phyloP scores from a whole-genome alignment of 164 flowering plant species.

The Tetrastigma voinierianum region DNA sequence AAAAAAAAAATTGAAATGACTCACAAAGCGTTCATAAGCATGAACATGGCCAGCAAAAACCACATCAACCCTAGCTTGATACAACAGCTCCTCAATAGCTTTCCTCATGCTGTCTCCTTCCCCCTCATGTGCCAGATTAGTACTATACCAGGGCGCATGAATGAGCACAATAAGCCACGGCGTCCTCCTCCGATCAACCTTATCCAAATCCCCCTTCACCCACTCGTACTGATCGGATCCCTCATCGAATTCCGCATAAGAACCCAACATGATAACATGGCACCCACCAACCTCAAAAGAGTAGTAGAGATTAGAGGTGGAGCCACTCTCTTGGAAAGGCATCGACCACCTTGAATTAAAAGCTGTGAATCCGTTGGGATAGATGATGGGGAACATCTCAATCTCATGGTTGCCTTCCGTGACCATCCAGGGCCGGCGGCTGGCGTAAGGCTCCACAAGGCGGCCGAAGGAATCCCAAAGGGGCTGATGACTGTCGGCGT shows the following conservation, averaged over 20 bases:
- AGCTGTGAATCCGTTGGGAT: slow-evolving; percentile 53
- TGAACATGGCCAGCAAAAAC: slow-evolving; percentile 95
- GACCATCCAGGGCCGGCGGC: slow-evolving; percentile 89
- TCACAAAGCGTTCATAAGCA: slow-evolving; percentile 90
- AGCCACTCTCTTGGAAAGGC: slow-evolving; percentile 76
- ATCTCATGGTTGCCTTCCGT: slow-evolving; percentile 85
- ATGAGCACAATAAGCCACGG: slow-evolving; percentile 75
- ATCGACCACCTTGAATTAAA: slow-evolving; percentile 79
- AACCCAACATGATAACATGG: slow-evolving; percentile 82
- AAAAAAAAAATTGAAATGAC: slow-evolving; percentile 20
- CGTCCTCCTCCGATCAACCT: slow-evolving; percentile 51
- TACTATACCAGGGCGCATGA: slow-evolving; percentile 91
- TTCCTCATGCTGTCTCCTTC: slow-evolving; percentile 80
- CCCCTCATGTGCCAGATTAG: slow-evolving; percentile 83
- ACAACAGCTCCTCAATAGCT: slow-evolving; percentile 71
- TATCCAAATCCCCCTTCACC: slow-evolving; percentile 61
- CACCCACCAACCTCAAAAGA: slow-evolving; percentile 73
- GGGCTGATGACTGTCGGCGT: slow-evolving; percentile 67
- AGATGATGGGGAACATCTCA: slow-evolving; percentile 53
- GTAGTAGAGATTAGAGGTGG: slow-evolving; percentile 82
- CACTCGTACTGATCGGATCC: slow-evolving; percentile 72
- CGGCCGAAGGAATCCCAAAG: slow-evolving; percentile 91
- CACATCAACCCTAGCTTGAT: slow-evolving; percentile 62
- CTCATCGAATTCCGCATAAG: slow-evolving; percentile 58
- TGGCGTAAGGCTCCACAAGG: slow-evolving; percentile 70